Base-by-base conservation (phyloP, 176 grass and related monocot species). In the Musa acuminata region DNA sequence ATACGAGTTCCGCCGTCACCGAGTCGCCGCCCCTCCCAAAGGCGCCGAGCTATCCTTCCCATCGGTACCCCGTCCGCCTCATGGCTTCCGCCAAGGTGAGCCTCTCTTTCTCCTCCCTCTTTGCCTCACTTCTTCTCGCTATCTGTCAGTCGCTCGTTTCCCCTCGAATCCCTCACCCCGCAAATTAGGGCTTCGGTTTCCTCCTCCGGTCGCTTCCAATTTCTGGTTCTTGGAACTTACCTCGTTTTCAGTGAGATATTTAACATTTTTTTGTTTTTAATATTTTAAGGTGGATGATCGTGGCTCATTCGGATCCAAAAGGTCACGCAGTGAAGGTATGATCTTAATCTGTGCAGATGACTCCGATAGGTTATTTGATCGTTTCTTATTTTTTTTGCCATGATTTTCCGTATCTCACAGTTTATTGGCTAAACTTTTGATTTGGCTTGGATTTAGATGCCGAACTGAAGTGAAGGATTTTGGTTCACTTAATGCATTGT, bases 271-370 rank as follows among this genome's bases (percentile, higher is more conserved):
- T 70, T 20, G 10, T 83, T 54, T 76, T 67, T 78, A 43, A 43
- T 54, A 48, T 76, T 76, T 66, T 43, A 43, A 97, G 87, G 86
- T 90, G 75, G 90, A 97, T 65, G 90, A 93, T 53, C 86, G 86
- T 13, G 89, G 85, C 77, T 85, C 85, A 10, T 84, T 97, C 43
- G 90, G 86, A 62, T 84, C 94, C 6, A 97, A 97, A 82, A 90
- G 94, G 81, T 93, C 82, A 35, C 94, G 90, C 53, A 93, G 86
- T 71, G 94, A 97, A 4, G 94, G 90, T 97, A 55, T 80, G 87
- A 53, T 54, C 79, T 75, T 9, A 55, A 43, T 62, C 53, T 50
- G 51, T 78, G 11, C 29, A 9, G 43, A 53, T 6, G 25, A 49
- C 13, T 9, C 62, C 26, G 53, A 43, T 43, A 6, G 35, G 35